These are phyloP conservation scores for Aspergillus nidulans DNA, from an alignment of 495 filamentous ascomycete genomes.

Conservation along the genomic window DNA sequence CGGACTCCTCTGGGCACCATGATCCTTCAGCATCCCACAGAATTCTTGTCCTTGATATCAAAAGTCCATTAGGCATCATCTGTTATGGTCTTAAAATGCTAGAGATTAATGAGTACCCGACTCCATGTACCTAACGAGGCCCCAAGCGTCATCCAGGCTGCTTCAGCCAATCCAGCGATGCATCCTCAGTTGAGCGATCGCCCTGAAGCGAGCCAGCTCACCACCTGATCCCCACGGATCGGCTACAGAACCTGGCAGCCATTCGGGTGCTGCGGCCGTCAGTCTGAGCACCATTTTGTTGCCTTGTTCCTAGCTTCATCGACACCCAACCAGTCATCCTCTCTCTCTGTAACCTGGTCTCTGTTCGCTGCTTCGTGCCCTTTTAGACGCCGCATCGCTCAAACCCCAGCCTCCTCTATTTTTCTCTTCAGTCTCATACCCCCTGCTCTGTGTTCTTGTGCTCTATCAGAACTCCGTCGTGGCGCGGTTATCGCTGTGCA, in stretches of 20 bases:
- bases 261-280: slow-evolving; percentile 13
- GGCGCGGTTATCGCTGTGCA: slow-evolving; percentile 15
- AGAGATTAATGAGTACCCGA: not conserved
- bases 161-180: slow-evolving; percentile 10
- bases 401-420: slow-evolving; percentile 15
- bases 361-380: slow-evolving; percentile 22
- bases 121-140: not conserved
- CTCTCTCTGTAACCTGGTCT: not conserved
- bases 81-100: not conserved
- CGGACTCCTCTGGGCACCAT: not conserved
- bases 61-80: not conserved
- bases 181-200: slow-evolving; percentile 13
- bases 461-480: slow-evolving; percentile 9
- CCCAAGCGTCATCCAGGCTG: slow-evolving; percentile 8
- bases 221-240: slow-evolving; percentile 24
- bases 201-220: slow-evolving; percentile 22
- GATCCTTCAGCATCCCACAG: not conserved
- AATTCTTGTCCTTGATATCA: not conserved
- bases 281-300: slow-evolving; percentile 18
- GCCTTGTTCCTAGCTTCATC: slow-evolving; percentile 26
- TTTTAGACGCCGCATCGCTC: slow-evolving; percentile 17
- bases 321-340: slow-evolving; percentile 27
- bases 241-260: slow-evolving; percentile 9
- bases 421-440: slow-evolving; percentile 2
- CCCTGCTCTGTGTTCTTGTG: not conserved